Percentiles rank a stretch among this genome's conserved stretches.
Conservation (phyloP, 179 eudicot genomes). For the Sideroxylon spinosum region DNA sequence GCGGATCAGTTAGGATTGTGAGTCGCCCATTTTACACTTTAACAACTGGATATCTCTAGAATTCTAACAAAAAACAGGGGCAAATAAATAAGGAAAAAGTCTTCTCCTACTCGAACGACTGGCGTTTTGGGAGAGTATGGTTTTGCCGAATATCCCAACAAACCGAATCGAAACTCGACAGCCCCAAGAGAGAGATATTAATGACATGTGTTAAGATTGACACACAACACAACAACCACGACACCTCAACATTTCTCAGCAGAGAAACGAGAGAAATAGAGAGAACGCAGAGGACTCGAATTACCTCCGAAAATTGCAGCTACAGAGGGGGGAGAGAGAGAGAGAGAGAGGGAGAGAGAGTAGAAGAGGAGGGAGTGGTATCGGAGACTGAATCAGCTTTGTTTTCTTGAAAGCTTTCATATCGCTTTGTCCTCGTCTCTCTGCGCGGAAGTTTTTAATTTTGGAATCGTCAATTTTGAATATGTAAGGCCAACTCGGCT, state of each 20-base stretch:
- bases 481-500: background rate
- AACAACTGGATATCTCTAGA: too few species aligned
- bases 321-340: background rate
- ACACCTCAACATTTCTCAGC: background rate
- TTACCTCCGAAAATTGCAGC: background rate
- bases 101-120: too few species aligned
- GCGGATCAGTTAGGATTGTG: too few species aligned
- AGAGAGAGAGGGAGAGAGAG: background rate
- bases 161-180: background rate
- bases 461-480: background rate
- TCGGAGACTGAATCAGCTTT: too few species aligned
- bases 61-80: too few species aligned
- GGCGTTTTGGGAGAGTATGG: background rate
- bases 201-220: background rate
- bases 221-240: background rate
- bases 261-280: constrained; percentile 4
- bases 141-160: background rate
- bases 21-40: too few species aligned
- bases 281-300: background rate
- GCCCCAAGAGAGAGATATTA: background rate
- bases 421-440: background rate
- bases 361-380: background rate
- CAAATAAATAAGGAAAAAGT: too few species aligned
- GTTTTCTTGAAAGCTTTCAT: background rate
- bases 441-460: background rate